Evolutionary conservation across 768 basidiomycete genomes (phyloP).

Genomic region (Trametes cinnabarina): DNA sequence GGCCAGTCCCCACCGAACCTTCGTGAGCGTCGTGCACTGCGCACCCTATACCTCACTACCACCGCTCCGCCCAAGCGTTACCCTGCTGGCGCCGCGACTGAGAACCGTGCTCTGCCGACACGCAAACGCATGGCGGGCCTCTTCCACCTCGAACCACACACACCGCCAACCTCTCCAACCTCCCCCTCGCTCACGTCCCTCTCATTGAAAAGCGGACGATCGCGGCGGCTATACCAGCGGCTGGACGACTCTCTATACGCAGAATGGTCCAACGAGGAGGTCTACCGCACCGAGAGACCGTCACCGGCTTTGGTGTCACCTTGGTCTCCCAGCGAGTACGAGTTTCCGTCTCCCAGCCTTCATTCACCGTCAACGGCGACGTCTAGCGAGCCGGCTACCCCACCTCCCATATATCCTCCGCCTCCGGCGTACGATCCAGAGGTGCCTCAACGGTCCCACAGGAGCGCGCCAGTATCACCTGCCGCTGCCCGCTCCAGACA

Average conservation of each 20-base stretch:
- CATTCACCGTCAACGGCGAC: slow-evolving; percentile 6
- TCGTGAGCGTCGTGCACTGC: slow-evolving; percentile 9
- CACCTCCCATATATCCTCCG: slow-evolving; percentile 22
- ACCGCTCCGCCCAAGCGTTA: background rate
- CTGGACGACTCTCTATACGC: slow-evolving; percentile 15
- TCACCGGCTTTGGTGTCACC: slow-evolving; percentile 25
- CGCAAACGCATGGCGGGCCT: slow-evolving; percentile 23
- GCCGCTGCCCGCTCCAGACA: background rate
- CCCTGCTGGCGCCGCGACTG: background rate
- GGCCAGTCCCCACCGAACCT: slow-evolving; percentile 10
- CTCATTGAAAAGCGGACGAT: background rate
- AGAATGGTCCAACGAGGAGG: slow-evolving; percentile 4
- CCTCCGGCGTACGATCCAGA: slow-evolving; percentile 25
- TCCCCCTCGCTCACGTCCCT: background rate
- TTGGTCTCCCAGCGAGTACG: slow-evolving; percentile 26
- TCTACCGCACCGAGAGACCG: slow-evolving; percentile 10
- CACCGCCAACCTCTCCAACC: slow-evolving; percentile 1
- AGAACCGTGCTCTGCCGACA: background rate
- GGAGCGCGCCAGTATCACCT: slow-evolving; percentile 4
- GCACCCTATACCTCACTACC: slow-evolving; percentile 11
- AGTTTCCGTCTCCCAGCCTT: slow-evolving; percentile 14
- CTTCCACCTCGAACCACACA: slow-evolving; percentile 7
- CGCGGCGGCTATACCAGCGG: slow-evolving; percentile 7
- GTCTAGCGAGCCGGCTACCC: slow-evolving; percentile 6
- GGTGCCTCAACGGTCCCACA: slow-evolving; percentile 18